phyloP scores from a whole-genome alignment of 768 basidiomycete species.

The Auriculariales sp. region DNA sequence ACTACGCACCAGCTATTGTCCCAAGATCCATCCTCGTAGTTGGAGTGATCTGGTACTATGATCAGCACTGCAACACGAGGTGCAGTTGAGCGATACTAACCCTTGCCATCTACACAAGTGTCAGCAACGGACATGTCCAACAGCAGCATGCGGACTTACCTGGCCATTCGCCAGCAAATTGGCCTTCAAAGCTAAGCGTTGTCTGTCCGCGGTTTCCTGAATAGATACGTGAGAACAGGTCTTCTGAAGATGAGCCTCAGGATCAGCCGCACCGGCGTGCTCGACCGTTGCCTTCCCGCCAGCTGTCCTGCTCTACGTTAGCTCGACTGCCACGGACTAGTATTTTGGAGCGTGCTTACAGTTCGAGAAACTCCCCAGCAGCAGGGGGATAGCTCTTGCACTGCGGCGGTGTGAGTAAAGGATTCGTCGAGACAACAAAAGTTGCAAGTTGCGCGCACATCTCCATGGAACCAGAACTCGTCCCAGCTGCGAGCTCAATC shows the following conservation, averaged over 20 bases:
- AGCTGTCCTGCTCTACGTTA: background rate
- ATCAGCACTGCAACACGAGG: no score
- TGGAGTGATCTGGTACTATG: background rate
- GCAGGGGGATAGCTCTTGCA: slow-evolving; percentile 1
- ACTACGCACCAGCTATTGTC: background rate
- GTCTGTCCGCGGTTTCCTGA: background rate
- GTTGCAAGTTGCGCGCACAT: background rate
- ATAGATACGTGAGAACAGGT: background rate
- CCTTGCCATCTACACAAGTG: background rate
- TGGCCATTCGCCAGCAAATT: background rate
- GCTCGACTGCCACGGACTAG: background rate
- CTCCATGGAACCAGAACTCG: background rate
- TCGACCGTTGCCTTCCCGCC: background rate
- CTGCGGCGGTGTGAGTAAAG: background rate
- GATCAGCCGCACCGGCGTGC: background rate
- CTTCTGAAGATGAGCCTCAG: background rate
- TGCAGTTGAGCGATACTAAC: no score
- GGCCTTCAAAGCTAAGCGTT: background rate
- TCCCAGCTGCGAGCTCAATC: no score
- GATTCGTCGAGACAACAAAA: background rate
- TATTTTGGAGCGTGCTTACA: background rate
- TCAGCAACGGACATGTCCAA: background rate
- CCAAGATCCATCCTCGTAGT: background rate
- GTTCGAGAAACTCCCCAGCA: background rate
- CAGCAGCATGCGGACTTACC: background rate